Base-by-base conservation (phyloP, 2,329 filamentous ascomycete species). In the Fusarium oxysporum region DNA sequence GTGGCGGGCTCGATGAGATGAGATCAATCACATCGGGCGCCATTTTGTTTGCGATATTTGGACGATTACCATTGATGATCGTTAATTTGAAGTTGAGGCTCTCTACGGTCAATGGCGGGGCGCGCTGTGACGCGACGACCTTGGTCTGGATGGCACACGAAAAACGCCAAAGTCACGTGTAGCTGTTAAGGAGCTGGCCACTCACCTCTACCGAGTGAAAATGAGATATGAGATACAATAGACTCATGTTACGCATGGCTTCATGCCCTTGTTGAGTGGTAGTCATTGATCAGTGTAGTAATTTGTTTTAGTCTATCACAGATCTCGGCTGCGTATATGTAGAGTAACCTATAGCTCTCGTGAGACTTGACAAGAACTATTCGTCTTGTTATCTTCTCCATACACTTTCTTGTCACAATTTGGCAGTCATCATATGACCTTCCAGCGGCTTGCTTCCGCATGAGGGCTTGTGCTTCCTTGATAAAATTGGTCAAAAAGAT, bases 1-100 rank as follows among this genome's bases (percentile, higher is more conserved):
- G 62, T 10, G 73, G 61, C 3, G 81, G 81, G 32, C 82, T 83
- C 13, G 82, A 83, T 21, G 82, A 83, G 25, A 82, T 72, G 32
- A 83, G 80, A 65, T 82, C 80, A 59, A 83, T 82, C 35, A 83
- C 72, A 17, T 81, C 74, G 5, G 74, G 70, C 12, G 77, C 73
- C 81, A 82, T 83, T 14, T n/a, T 68, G 14, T 21, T 53, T 30
- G 40, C 37, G 40, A 45, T 50, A 54, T n/a, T 44, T n/a, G 21
- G n/a, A 5, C 4, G 12, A 35, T 2, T 25, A 12, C 10, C 70
- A 55, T 65, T 23, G 62, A 58, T 38, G 14, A n/a, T 17, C 11
- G 28, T 30, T 38, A 21, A 44, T 55, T 51, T 28, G 58, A 56
- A 45, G 56, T 44, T 21, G 47, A 35, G 19, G 30, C 55, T 51